These are phyloP conservation scores for Ogataea philodendri DNA, from an alignment of 805 yeast genomes.

Conservation along the genomic window DNA sequence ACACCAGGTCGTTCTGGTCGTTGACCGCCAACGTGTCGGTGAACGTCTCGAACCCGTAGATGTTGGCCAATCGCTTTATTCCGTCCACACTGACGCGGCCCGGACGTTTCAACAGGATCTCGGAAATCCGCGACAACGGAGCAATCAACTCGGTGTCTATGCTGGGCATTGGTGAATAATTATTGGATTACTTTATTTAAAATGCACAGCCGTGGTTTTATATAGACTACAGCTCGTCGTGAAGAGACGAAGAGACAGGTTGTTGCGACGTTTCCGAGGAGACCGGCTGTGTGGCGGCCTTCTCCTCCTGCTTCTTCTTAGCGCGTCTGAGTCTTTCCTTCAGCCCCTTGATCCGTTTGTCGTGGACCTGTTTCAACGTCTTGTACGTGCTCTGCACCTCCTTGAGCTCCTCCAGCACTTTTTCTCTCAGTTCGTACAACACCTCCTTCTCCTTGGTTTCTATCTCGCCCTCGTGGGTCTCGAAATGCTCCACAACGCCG, in stretches of 20 bases:
- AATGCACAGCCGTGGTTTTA: background rate
- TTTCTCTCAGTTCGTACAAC: constrained; percentile 27
- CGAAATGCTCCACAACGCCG: constrained; percentile 30
- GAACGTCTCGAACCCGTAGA: constrained; percentile 40
- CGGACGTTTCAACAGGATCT: constrained; percentile 35
- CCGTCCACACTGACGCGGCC: constrained; percentile 35
- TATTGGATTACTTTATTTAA: constrained; percentile 1
- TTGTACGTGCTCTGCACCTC: constrained; percentile 17
- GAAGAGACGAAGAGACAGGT: too few species aligned
- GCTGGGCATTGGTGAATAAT: constrained; percentile 27
- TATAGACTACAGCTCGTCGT: constrained; percentile 21
- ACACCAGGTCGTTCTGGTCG: constrained; percentile 38
- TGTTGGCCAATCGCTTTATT: constrained; percentile 34
- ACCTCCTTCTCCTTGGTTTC: constrained; percentile 21
- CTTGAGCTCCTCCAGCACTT: constrained; percentile 18
- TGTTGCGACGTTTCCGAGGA: constrained; percentile 1
- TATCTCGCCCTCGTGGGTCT: constrained; percentile 22
- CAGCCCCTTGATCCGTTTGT: constrained; percentile 28
- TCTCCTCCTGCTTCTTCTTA: constrained; percentile 19
- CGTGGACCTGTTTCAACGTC: constrained; percentile 28
- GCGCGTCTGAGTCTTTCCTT: constrained; percentile 21
- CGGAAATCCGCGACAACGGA: constrained; percentile 34
- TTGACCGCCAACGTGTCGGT: constrained; percentile 32
- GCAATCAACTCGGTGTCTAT: constrained; percentile 35
- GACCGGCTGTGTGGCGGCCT: constrained; percentile 7